phyloP scores from a whole-genome alignment of 2,329 filamentous ascomycete genomes.

The Madurella mycetomatis region DNA sequence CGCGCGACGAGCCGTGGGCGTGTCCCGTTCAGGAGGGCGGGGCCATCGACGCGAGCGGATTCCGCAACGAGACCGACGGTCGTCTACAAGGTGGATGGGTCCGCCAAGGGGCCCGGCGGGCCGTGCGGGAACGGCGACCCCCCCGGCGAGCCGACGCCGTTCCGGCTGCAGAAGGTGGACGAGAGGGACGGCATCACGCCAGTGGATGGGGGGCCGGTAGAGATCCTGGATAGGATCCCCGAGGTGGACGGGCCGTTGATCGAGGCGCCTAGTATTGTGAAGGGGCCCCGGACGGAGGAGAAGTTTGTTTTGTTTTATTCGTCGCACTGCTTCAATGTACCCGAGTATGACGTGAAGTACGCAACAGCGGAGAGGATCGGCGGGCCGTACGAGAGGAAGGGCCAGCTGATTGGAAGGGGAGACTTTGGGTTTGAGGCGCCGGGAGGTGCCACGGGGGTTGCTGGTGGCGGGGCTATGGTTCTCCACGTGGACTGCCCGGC shows the following conservation, averaged over 20 bases:
- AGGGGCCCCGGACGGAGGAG: conserved; percentile 33
- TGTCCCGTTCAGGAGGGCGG: conserved; percentile 52
- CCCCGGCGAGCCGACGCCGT: conserved; percentile 45
- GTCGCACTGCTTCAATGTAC: conserved; percentile 52
- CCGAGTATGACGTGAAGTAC: conserved; percentile 54
- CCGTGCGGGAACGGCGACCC: conserved; percentile 42
- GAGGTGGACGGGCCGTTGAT: conserved; percentile 49
- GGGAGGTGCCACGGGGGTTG: conserved; percentile 32
- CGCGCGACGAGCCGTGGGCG: conserved; percentile 43
- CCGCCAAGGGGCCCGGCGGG: conserved; percentile 42
- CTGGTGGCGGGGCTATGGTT: conserved; percentile 7
- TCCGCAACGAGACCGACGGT: conserved; percentile 51
- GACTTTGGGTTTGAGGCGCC: conserved; percentile 36
- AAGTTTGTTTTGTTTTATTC: conserved; percentile 60
- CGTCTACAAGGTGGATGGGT: conserved; percentile 63
- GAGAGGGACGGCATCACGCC: conserved; percentile 47
- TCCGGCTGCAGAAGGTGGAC: conserved; percentile 50
- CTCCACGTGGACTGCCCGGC: conserved; percentile 19
- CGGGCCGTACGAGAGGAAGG: conserved; percentile 37
- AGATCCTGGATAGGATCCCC: conserved; percentile 41
- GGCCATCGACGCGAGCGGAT: conserved; percentile 59
- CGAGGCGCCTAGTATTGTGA: conserved; percentile 55
- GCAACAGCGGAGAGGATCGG: conserved; percentile 42
- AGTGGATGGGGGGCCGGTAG: conserved; percentile 41
- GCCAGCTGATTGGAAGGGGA: conserved; percentile 34